Percentiles rank a stretch among this genome's conserved stretches.
These are phyloP conservation scores for Aspergillus jensenii DNA, from an alignment of 2,329 filamentous ascomycete genomes.

Conservation along the genomic window DNA sequence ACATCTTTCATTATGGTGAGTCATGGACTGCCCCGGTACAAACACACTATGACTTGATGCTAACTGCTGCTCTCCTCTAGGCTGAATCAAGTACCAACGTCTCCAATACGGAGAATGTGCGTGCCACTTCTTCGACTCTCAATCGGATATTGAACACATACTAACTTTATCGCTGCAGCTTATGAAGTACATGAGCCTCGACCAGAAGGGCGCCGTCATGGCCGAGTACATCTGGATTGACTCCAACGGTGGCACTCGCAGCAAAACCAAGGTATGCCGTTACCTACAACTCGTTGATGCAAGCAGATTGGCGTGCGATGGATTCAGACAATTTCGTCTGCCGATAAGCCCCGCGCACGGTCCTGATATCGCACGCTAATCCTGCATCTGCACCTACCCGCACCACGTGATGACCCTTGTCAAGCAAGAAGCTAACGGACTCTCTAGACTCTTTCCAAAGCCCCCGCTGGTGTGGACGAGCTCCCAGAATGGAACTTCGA, in stretches of 20 bases:
- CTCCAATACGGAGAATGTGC: constrained; percentile 50
- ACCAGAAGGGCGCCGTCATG: constrained; percentile 85
- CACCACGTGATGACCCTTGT: constrained; percentile 23
- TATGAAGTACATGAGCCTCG: constrained; percentile 81
- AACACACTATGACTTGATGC: not conserved
- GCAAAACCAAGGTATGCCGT: constrained; percentile 87
- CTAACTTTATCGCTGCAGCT: constrained; percentile 60
- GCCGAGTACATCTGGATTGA: constrained; percentile 99
- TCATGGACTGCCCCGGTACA: not conserved
- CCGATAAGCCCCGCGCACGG: constrained; percentile 31
- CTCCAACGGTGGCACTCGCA: constrained; percentile 76
- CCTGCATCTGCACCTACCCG: constrained; percentile 27
- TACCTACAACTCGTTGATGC: not conserved
- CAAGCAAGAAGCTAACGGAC: not conserved
- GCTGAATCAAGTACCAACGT: constrained; percentile 42
- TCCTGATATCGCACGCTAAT: constrained; percentile 18
- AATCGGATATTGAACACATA: constrained; percentile 35
- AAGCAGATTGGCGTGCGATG: not conserved
- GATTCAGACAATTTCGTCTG: not conserved
- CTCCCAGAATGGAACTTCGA: constrained; percentile 81
- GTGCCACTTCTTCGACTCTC: constrained; percentile 30
- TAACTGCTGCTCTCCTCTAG: constrained; percentile 38
- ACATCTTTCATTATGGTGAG: constrained; percentile 17
- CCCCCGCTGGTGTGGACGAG: constrained; percentile 59
- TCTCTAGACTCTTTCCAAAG: constrained; percentile 61